Percentiles rank a stretch among this genome's conserved stretches.
phyloP scores from a whole-genome alignment of 306 rosid genomes.

The Prunus dulcis region DNA sequence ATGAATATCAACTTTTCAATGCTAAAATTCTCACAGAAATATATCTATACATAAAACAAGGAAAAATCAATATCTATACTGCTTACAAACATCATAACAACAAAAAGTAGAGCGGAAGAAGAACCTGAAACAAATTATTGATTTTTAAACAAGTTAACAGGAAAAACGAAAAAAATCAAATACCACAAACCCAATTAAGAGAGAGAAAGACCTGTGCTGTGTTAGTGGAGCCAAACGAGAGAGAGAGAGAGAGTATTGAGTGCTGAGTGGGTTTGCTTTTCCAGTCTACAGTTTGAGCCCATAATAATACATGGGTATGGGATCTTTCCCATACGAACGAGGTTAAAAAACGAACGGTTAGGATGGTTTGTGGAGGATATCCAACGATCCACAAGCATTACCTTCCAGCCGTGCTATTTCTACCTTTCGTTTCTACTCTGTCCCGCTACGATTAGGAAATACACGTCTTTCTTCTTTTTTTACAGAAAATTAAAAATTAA shows the following conservation, averaged over 20 bases:
- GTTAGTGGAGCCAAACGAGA: conserved; percentile 49
- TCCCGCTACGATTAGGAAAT: too few species aligned
- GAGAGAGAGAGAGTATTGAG: not conserved
- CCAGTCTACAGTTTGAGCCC: not conserved
- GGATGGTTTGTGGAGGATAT: not conserved
- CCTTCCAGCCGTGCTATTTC: not conserved
- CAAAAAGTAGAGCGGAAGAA: not conserved
- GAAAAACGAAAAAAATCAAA: not conserved
- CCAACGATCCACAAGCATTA: not conserved
- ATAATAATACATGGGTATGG: not conserved
- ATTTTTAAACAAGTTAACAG: not conserved
- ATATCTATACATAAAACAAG: too few species aligned
- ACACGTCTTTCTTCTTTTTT: too few species aligned
- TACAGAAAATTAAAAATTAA: too few species aligned
- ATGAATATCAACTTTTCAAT: too few species aligned
- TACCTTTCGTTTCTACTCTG: not conserved
- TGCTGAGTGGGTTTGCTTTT: not conserved
- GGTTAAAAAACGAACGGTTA: not conserved
- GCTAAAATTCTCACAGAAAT: too few species aligned
- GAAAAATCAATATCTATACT: not conserved
- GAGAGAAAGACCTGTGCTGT: conserved; percentile 20
- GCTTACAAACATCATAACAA: not conserved
- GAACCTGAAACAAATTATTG: not conserved
- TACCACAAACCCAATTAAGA: not conserved
- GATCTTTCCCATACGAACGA: not conserved